A percentile compares a stretch with the other conserved stretches of the same genome.
phyloP scores from a whole-genome alignment of 1,139 yeast species.

The Candida sp. region DNA sequence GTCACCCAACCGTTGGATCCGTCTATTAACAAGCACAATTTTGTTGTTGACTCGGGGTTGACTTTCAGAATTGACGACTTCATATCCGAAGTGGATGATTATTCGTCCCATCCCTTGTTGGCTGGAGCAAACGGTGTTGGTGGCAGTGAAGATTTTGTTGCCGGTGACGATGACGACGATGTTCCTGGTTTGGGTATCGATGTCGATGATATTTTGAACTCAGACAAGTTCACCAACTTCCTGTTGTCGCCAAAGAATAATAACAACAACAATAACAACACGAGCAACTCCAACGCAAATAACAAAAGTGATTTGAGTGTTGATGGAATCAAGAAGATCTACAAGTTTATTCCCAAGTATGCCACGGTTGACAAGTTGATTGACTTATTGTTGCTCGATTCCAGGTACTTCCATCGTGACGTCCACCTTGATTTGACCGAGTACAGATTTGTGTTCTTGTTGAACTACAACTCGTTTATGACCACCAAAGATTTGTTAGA shows the following conservation, averaged over 20 bases:
- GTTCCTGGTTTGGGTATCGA: conserved; percentile 50
- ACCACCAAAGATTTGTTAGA: conserved; percentile 47
- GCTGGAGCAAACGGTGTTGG: conserved; percentile 6
- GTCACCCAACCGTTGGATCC: conserved; percentile 21
- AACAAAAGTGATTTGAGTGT: neutral
- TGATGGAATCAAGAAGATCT: conserved; percentile 6
- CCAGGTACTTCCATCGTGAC: conserved; percentile 39
- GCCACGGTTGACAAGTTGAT: conserved; percentile 45
- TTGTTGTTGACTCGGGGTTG: conserved; percentile 37
- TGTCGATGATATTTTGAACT: conserved; percentile 48
- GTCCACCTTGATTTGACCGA: conserved; percentile 48
- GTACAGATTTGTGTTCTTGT: conserved; percentile 46
- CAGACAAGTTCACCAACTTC: conserved; percentile 44
- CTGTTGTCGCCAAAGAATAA: conserved; percentile 21
- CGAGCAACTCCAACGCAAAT: neutral
- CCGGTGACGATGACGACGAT: conserved; percentile 37
- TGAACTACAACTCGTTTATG: conserved; percentile 47
- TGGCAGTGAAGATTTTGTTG: conserved; percentile 22
- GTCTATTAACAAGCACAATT: conserved; percentile 25
- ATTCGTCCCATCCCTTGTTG: conserved; percentile 12
- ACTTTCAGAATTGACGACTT: conserved; percentile 46
- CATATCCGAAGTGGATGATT: conserved; percentile 25
- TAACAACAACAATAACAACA: conserved; percentile 3
- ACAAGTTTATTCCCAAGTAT: conserved; percentile 41
- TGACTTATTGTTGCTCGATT: conserved; percentile 46